These are phyloP conservation scores for Trichoderma endophyticum DNA, from an alignment of 2,329 filamentous ascomycete genomes.

Conservation along the genomic window DNA sequence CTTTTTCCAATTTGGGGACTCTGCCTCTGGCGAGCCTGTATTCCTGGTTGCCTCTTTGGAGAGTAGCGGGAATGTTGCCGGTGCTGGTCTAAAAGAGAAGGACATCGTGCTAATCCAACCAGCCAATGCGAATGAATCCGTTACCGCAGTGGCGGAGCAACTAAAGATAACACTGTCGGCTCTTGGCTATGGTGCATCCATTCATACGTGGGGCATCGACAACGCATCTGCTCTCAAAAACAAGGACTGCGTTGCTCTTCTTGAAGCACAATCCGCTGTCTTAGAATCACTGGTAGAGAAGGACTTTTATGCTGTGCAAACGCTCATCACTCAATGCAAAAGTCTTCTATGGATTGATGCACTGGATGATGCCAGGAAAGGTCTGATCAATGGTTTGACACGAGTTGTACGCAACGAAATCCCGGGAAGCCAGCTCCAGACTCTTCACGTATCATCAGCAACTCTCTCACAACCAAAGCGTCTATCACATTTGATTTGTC, in stretches of 20 bases:
- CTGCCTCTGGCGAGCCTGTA: not conserved
- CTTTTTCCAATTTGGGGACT: not conserved
- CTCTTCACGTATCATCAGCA: not conserved
- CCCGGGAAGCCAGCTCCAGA: not conserved
- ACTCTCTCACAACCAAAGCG: not conserved
- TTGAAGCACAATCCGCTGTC: not conserved
- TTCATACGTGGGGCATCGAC: not conserved
- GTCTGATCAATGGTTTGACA: not conserved
- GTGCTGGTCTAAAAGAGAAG: not conserved
- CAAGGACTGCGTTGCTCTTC: not conserved
- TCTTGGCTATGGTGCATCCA: not conserved
- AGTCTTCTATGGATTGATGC: not conserved
- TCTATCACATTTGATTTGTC: not conserved
- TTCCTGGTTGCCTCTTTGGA: not conserved
- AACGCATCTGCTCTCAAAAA: not conserved
- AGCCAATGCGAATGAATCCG: not conserved
- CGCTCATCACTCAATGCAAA: not conserved
- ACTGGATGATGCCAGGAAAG: not conserved
- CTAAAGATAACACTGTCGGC: not conserved
- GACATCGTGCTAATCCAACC: not conserved
- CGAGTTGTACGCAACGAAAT: not conserved
- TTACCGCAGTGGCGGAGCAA: not conserved
- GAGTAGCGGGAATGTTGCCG: not conserved
- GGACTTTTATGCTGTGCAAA: not conserved
- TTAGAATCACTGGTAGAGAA: not conserved